phyloP scores from a whole-genome alignment of 169 alveolate genomes.

The Eimeria mitis region DNA sequence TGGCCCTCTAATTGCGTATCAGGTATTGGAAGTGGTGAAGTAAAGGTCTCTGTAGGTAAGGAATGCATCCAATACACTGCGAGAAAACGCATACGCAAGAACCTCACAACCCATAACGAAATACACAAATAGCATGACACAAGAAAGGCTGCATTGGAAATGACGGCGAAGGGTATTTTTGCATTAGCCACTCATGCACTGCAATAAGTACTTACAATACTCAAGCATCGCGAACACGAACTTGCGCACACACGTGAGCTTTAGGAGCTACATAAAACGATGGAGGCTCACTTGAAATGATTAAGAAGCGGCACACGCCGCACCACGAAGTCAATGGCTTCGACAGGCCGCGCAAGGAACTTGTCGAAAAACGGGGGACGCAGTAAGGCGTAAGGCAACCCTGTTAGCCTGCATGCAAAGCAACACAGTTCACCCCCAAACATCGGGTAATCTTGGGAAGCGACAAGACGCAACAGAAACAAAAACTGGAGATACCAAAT shows the following conservation, averaged over 20 bases:
- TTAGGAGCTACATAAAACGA: background rate
- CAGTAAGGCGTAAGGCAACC: constrained; percentile 49
- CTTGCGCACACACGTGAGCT: background rate
- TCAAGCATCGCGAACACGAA: background rate
- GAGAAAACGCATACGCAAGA: background rate
- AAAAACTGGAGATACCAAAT: background rate
- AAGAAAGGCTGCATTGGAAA: background rate
- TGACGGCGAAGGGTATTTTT: background rate
- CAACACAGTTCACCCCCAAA: background rate
- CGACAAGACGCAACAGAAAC: background rate
- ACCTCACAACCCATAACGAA: background rate
- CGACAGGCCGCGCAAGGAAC: constrained; percentile 70
- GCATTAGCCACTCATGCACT: background rate
- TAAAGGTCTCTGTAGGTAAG: constrained; percentile 48
- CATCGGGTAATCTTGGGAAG: background rate
- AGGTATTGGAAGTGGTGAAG: constrained; percentile 67
- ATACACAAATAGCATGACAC: background rate
- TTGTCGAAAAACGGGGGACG: constrained; percentile 71
- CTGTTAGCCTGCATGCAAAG: constrained; percentile 49
- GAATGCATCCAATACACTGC: constrained; percentile 66
- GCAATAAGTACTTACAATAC: background rate
- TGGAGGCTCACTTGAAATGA: constrained; percentile 41
- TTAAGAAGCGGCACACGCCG: constrained; percentile 74
- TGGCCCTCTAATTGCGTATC: background rate
- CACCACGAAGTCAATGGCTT: constrained; percentile 61